Base-by-base conservation (phyloP, 495 filamentous ascomycete species). In the Penicillium salamii region DNA sequence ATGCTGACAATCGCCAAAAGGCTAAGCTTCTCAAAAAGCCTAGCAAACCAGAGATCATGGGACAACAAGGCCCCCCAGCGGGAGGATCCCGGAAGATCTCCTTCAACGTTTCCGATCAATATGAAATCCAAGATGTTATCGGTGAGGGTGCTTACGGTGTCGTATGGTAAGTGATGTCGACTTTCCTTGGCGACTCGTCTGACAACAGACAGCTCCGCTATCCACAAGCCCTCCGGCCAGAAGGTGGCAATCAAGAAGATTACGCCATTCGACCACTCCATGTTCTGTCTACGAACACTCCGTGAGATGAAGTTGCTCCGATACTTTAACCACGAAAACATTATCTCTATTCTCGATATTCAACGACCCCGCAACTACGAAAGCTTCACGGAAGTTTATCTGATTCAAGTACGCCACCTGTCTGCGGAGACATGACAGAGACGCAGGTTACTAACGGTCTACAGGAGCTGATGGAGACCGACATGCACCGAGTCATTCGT, bases 221-320 rank as follows among this genome's bases (percentile, higher is more conserved):
- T 97, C 53, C 95, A 99, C 76, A 97, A 97, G 76, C 95, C 95
- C 5, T 97, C 95, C 3, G 85, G 90, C 54, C 95, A 99, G 72
- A 97, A 97, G 75, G 95, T 99, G 42, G 95, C 95, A 23, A 99
- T 99, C 76, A 99, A 99, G 78, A 99, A 99, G 80, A 99, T 99
- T 60, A 97, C 91, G 1, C 95, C 93, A 1, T 97, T 97, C 72
- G 93, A 98, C 57, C 92, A 97, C 65, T 96, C 90, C 61, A 97
- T 97, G 92, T 98, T 98, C 78, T 97, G 93, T 67, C 74, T 99
- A 58, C 81, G 95, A 61, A 99, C 95, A 6, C 76, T 99, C 55
- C 90, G 95, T 62, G 95, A 99, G 73, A 99, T 99, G 95, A 99
- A 99, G 81, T 78, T 99, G 46, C 77, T 99, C 55, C 83, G 95